Evolutionary conservation across 805 yeast species (phyloP), one percentile per base, ranked within the genome.

Genomic region (Spathaspora sp.): DNA sequence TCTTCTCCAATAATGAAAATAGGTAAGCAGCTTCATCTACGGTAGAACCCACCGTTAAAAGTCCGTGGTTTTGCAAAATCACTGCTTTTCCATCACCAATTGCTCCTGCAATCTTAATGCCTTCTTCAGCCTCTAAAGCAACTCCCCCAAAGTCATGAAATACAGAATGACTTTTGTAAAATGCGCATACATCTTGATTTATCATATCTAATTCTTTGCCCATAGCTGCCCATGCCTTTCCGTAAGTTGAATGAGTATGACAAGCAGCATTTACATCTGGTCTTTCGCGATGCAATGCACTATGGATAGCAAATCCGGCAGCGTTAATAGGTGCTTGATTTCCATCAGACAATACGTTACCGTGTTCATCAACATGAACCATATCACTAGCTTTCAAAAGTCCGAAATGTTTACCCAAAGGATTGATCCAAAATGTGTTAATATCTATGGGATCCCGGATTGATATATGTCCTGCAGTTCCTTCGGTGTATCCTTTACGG

Each of bases 341-440:
- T 0, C 78, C 78, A 46, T 70, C 75, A 8, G 73, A 69, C 45
- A 72, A 64, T 7, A 73, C 63, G 46, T 68, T 64, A 16, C 78
- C 74, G 10, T 65, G 53, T 44, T 62, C 68, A 52, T 69, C 72
- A 23, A 70, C 65, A 54, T 72, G 77, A 17, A 73, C 76, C 61
- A 73, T 59, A 55, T 73, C 77, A 43, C 65, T 57, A 14, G 74
- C 75, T 45, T 65, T 68, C 45, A 73, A 66, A 46, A 72, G 56
- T 14, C 69, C 70, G 55, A 87, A 89, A 67, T 89, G 96, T 57
- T 76, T 78, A n/a, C 87, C 93, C 56, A 89, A 72, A 4, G 97
- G 96, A 68, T 89, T 89, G 65, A 89, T 87, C 96, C 96, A 89
- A 66, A 89, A 89, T 2, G 93, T 87, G 45, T 75, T 65, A n/a